Evolutionary conservation across 78 protist genomes (phyloP).

Genomic region (Dictyostelium intermedium): DNA sequence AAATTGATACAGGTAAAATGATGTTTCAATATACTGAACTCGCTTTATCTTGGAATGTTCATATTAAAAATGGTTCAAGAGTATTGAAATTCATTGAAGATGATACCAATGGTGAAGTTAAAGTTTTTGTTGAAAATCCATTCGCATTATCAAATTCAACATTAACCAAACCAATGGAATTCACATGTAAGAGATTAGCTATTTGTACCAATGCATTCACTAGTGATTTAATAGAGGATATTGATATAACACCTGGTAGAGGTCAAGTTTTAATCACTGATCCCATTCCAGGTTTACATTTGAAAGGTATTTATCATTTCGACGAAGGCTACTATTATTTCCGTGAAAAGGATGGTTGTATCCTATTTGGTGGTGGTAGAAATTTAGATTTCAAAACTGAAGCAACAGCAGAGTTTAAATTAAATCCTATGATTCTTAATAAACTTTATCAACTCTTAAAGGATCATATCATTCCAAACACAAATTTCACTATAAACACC

Average conservation of each 20-base stretch:
- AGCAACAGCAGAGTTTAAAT: slow-evolving; percentile 1
- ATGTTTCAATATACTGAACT: neutral
- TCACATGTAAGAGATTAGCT: neutral
- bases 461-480: neutral
- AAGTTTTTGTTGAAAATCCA: neutral
- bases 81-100: neutral
- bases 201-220: slow-evolving; percentile 58
- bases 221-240: neutral
- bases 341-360: slow-evolving; percentile 16
- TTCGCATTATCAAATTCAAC: neutral
- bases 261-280: slow-evolving; percentile 16
- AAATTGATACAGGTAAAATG: slow-evolving; percentile 35
- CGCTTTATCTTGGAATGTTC: neutral
- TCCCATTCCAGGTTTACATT: neutral
- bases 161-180: neutral
- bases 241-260: slow-evolving; percentile 26
- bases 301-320: slow-evolving; percentile 40
- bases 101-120: neutral
- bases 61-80: neutral
- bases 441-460: neutral
- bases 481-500: neutral
- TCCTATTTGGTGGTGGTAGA: slow-evolving; percentile 59
- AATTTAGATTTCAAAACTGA: slow-evolving; percentile 32
- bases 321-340: slow-evolving; percentile 46
- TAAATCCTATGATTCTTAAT: slow-evolving; percentile 6